Percentiles rank a stretch among this genome's conserved stretches.
Conservation (phyloP, 169 alveolate species). For the Babesia caballi region DNA sequence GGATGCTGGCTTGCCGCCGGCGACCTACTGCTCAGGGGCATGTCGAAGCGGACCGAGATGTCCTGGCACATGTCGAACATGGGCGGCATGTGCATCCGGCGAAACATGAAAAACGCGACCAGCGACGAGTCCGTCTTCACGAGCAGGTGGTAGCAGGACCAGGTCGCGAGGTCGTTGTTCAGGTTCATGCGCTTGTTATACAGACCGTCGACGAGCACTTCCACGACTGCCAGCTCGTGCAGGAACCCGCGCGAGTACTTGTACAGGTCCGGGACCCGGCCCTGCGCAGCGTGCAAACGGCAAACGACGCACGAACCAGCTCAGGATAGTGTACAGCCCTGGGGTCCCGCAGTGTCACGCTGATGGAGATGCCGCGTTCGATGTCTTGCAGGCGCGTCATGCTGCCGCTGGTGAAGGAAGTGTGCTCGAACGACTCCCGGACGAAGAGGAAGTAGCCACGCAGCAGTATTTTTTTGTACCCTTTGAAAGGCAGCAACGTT, state of each 20-base stretch:
- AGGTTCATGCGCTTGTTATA: conserved; percentile 63
- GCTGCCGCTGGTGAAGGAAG: conserved; percentile 33
- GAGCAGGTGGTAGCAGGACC: conserved; percentile 59
- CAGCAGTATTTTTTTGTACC: conserved; percentile 45
- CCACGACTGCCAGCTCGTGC: conserved; percentile 6
- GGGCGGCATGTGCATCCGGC: conserved; percentile 63
- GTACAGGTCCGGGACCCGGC: conserved; percentile 18
- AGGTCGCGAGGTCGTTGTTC: conserved; percentile 50
- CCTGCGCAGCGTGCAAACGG: not conserved
- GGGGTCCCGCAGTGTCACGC: conserved; percentile 37
- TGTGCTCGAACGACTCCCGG: conserved; percentile 33
- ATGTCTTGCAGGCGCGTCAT: conserved; percentile 31
- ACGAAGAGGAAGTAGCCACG: conserved; percentile 50
- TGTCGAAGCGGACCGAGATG: conserved; percentile 29
- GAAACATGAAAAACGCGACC: conserved; percentile 29
- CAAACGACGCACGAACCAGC: not conserved
- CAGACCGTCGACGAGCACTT: conserved; percentile 27
- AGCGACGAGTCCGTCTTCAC: conserved; percentile 14
- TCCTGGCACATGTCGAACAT: conserved; percentile 61
- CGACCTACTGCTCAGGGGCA: not conserved
- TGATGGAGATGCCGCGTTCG: conserved; percentile 40
- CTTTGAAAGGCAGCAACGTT: conserved; percentile 51
- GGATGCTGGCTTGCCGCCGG: not conserved
- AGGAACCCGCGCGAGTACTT: conserved; percentile 34
- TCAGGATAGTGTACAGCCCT: conserved; percentile 10